Evolutionary conservation across 208 protist species (phyloP), one percentile per base, ranked within the genome.

Genomic region (Leptomonas seymouri): DNA sequence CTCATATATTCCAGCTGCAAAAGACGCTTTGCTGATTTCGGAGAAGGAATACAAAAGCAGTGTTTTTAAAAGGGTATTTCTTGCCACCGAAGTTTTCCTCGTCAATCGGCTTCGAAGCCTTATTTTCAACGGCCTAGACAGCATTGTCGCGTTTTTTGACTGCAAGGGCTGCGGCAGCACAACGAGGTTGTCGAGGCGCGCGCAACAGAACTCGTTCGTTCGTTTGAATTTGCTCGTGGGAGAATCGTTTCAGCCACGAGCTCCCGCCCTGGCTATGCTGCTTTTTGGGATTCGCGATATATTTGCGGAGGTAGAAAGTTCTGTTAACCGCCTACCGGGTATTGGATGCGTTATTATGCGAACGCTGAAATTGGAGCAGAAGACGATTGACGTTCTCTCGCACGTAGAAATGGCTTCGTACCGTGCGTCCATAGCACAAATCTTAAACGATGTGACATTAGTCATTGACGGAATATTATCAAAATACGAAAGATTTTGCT

Each of bases 81-180:
- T 80, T 18, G 84, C 82, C 14, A 84, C 79, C n/a, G 81, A 87
- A 50, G 49, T 94, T 56, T 94, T 93, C 81, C 63, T 94, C n/a
- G 62, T 83, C 15, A 90, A 90, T 42, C 63, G 76, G 34, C 23
- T 94, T 46, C 63, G 91, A 28, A 48, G 36, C 7, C 74, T 88
- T 51, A 61, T 94, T 63, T 76, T 89, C 58, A 78, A 82, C 25
- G 80, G 77, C 15, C 55, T 96, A 39, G 57, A 80, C 28, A 65
- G 78, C 15, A 76, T 96, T 20, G 71, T 93, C 0, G 25, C 39
- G 8, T 89, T 92, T 78, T 92, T 94, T 65, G 68, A 82, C 30
- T 81, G 61, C 42, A 67, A 74, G 39, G 75, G 62, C 5, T 3
- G 61, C 14, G 42, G 23, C 41, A 50, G 49, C 25, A 68, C 56